Conservation (phyloP, 805 yeast species). For the Candida qinlingensis region DNA sequence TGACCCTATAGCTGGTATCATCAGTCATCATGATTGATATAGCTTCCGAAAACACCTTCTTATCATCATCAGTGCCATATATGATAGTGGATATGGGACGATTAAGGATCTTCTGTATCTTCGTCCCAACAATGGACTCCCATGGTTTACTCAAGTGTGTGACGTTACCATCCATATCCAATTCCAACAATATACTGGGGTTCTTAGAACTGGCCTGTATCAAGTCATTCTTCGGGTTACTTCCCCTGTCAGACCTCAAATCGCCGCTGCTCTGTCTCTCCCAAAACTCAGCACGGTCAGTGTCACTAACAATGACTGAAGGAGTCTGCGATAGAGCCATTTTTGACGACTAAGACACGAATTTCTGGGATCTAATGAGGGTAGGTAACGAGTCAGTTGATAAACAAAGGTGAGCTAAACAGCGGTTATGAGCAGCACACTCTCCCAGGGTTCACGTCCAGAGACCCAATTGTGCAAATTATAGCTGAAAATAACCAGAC, state of each 20-base stretch:
- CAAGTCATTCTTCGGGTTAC: conserved; percentile 39
- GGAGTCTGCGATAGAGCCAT: conserved; percentile 7
- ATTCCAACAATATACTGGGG: conserved; percentile 77
- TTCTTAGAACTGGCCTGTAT: conserved; percentile 60
- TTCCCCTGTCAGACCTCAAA: not conserved
- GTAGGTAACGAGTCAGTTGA: no score
- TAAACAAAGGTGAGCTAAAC: no score
- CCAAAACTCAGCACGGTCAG: not conserved
- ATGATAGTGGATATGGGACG: conserved; percentile 60
- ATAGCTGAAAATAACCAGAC: no score
- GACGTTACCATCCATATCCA: conserved; percentile 76
- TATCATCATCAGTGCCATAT: conserved; percentile 60
- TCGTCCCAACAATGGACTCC: conserved; percentile 73
- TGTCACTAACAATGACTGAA: conserved; percentile 3
- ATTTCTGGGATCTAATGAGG: no score
- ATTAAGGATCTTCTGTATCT: conserved; percentile 44
- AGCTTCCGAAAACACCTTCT: conserved; percentile 63
- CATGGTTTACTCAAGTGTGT: conserved; percentile 71
- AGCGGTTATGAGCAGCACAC: no score
- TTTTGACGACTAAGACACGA: not conserved
- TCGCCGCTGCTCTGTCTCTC: no score
- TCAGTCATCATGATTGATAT: conserved; percentile 64
- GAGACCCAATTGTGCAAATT: no score
- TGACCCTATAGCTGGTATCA: conserved; percentile 72
- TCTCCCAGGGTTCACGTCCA: no score